Conservation (phyloP, 2,329 filamentous ascomycete species). For the Penicillium concentricum region DNA sequence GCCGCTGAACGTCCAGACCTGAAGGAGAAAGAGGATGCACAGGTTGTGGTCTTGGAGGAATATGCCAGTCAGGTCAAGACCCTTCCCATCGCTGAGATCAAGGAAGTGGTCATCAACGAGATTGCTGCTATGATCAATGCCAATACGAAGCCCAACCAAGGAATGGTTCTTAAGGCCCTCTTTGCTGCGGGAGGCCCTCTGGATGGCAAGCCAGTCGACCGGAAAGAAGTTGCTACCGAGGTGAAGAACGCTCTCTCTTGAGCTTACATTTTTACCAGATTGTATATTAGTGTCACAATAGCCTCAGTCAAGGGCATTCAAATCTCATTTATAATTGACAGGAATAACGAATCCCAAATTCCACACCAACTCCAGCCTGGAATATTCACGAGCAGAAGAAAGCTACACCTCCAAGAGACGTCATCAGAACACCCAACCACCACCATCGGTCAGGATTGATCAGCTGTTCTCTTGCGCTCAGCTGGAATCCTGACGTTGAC, state of each 20-base stretch:
- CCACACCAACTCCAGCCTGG: not conserved
- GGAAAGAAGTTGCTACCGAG: slow-evolving; percentile 41
- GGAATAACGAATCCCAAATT: not conserved
- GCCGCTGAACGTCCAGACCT: slow-evolving; percentile 45
- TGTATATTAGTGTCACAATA: slow-evolving; percentile 29
- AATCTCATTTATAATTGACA: slow-evolving; percentile 7
- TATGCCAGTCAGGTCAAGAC: slow-evolving; percentile 45
- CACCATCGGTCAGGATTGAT: slow-evolving; percentile 46
- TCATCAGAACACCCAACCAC: slow-evolving; percentile 51
- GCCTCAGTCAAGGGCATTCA: not conserved
- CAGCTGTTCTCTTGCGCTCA: slow-evolving; percentile 34
- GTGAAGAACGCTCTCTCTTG: slow-evolving; percentile 37
- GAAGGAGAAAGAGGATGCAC: slow-evolving; percentile 46
- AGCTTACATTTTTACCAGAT: slow-evolving; percentile 7
- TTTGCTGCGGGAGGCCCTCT: slow-evolving; percentile 43
- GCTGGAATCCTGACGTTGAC: slow-evolving; percentile 8
- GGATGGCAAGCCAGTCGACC: slow-evolving; percentile 46
- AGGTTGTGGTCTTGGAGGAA: slow-evolving; percentile 45
- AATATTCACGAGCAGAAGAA: slow-evolving; percentile 33
- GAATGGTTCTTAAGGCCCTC: slow-evolving; percentile 44
- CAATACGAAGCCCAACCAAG: slow-evolving; percentile 38
- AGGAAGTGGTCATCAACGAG: slow-evolving; percentile 34
- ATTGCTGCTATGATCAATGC: slow-evolving; percentile 37
- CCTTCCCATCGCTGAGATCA: slow-evolving; percentile 43
- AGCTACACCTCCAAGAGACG: slow-evolving; percentile 43